Conservation (phyloP, 2,329 filamentous ascomycete species). For the Tolypocladium album region DNA sequence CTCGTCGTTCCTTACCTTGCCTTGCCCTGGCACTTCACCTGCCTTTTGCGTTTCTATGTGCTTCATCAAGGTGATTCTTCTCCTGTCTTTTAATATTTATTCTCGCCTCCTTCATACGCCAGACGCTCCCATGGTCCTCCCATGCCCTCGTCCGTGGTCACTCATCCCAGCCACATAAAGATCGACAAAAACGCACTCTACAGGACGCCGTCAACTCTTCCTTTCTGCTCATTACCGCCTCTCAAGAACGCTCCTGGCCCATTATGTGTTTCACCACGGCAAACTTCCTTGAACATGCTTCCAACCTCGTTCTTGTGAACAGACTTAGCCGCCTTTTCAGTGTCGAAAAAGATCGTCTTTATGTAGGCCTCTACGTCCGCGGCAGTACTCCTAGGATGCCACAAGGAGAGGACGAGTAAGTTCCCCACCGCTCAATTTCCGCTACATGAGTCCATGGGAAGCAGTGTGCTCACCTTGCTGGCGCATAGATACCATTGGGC, state of each 20-base stretch:
- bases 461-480: neutral
- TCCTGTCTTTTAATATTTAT: neutral
- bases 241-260: neutral
- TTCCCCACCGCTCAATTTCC: neutral
- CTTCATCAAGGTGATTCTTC: neutral
- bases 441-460: neutral
- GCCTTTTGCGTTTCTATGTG: neutral
- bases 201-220: neutral
- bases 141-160: too few relatives aligned
- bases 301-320: conserved; percentile 1
- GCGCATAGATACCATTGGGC: conserved; percentile 24
- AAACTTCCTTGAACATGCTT: conserved; percentile 2
- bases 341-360: conserved; percentile 11
- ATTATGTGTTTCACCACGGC: conserved; percentile 2
- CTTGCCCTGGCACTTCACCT: neutral
- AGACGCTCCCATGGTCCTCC: too few relatives aligned
- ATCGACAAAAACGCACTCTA: too few relatives aligned
- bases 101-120: neutral
- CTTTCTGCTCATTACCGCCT: neutral
- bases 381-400: conserved; percentile 5
- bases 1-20: neutral
- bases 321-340: neutral
- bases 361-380: conserved; percentile 5
- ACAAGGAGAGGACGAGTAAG: conserved; percentile 6
- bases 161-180: too few relatives aligned